Conservation (phyloP, 1,139 yeast genomes). For the Yamadazyma taylorii region DNA sequence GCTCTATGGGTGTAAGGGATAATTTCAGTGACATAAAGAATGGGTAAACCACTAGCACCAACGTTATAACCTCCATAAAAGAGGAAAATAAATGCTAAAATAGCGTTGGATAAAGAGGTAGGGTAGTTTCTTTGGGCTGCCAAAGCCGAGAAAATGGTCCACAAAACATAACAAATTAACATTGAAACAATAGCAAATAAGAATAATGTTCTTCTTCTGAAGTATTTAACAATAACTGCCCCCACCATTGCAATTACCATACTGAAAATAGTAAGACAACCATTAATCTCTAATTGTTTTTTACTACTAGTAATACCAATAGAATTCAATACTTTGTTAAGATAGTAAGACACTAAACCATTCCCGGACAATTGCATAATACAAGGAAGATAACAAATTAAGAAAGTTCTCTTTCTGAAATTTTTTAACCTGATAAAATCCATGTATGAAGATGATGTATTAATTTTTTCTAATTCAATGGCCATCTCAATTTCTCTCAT, state of each 20-base stretch:
- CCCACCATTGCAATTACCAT: conserved; percentile 33
- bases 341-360: conserved; percentile 52
- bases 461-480: conserved; percentile 33
- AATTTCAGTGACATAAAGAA: conserved; percentile 41
- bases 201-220: conserved; percentile 49
- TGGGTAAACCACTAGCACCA: conserved; percentile 43
- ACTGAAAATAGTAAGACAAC: conserved; percentile 43
- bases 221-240: conserved; percentile 28
- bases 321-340: conserved; percentile 46
- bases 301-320: conserved; percentile 47
- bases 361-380: conserved; percentile 53
- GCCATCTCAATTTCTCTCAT: conserved; percentile 45
- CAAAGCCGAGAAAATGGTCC: conserved; percentile 39
- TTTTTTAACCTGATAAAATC: conserved; percentile 36
- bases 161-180: conserved; percentile 38
- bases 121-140: conserved; percentile 37
- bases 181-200: conserved; percentile 33
- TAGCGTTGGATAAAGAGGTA: conserved; percentile 37
- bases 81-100: conserved; percentile 48
- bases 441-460: conserved; percentile 26
- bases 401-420: conserved; percentile 47
- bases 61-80: conserved; percentile 38
- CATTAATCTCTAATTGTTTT: conserved; percentile 48
- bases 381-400: conserved; percentile 31
- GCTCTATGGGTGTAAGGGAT: conserved; percentile 47